These are phyloP conservation scores for Fusarium staphyleae DNA, from an alignment of 2,329 filamentous ascomycete species.

Conservation along the genomic window DNA sequence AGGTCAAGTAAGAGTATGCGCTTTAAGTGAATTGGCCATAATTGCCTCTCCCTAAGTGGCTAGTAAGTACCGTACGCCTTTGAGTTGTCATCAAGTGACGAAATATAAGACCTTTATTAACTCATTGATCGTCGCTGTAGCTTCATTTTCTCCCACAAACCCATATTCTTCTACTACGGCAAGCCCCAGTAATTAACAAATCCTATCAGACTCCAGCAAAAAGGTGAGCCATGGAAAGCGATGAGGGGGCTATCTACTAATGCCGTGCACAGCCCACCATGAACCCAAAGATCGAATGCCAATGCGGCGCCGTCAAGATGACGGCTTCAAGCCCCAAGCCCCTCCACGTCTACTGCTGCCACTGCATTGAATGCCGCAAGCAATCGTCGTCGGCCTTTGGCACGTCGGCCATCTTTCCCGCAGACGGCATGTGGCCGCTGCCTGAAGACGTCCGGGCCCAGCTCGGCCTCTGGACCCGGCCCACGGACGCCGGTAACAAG, in stretches of 20 bases:
- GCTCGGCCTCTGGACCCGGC: slow-evolving; percentile 49
- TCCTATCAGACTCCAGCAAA: background rate
- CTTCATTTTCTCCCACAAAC: background rate
- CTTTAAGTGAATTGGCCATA: too few relatives aligned
- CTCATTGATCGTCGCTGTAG: background rate
- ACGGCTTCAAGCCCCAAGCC: slow-evolving; percentile 46
- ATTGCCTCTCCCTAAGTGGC: too few relatives aligned
- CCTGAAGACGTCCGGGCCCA: slow-evolving; percentile 42
- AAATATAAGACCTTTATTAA: background rate
- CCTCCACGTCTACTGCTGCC: slow-evolving; percentile 52
- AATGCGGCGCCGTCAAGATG: slow-evolving; percentile 51
- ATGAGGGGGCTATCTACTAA: background rate
- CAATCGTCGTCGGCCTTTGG: slow-evolving; percentile 56
- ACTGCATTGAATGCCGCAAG: slow-evolving; percentile 55
- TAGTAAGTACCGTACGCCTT: slow-evolving; percentile 4
- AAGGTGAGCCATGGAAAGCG: background rate
- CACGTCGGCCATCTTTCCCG: slow-evolving; percentile 53
- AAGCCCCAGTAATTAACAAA: background rate
- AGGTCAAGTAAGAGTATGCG: too few relatives aligned
- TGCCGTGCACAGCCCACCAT: slow-evolving; percentile 9
- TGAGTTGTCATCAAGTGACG: slow-evolving; percentile 9
- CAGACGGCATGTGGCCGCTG: slow-evolving; percentile 51
- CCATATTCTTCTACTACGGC: background rate
- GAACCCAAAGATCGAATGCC: slow-evolving; percentile 45
- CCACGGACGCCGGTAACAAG: slow-evolving; percentile 50